Conservation (phyloP, 2,329 filamentous ascomycete genomes). For the Dothideomycetidae sp. region DNA sequence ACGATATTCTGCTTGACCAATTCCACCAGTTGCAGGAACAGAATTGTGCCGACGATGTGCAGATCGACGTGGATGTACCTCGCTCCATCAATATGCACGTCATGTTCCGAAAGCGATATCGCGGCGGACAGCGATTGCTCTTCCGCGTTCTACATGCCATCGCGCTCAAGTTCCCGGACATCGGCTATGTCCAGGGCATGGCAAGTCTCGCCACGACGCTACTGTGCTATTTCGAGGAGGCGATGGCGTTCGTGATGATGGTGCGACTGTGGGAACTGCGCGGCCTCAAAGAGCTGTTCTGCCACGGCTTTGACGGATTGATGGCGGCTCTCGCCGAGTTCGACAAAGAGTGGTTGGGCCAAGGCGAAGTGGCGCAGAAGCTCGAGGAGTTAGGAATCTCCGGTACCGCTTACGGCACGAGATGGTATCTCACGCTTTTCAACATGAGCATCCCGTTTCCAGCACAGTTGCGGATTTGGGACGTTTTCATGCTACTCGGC, state of each 20-base stretch:
- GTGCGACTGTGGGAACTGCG: slow-evolving; percentile 86
- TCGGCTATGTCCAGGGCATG: slow-evolving; percentile 97
- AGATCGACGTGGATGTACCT: slow-evolving; percentile 95
- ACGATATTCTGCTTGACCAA: slow-evolving; percentile 54
- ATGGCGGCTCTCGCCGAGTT: slow-evolving; percentile 80
- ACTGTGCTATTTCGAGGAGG: slow-evolving; percentile 93
- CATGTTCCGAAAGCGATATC: slow-evolving; percentile 88
- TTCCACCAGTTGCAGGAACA: slow-evolving; percentile 61
- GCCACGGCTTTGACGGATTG: slow-evolving; percentile 68
- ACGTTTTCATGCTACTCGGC: slow-evolving; percentile 90
- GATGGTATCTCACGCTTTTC: slow-evolving; percentile 96
- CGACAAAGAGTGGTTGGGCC: slow-evolving; percentile 65
- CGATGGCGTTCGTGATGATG: slow-evolving; percentile 87
- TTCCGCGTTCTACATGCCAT: slow-evolving; percentile 88
- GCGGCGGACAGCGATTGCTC: slow-evolving; percentile 77
- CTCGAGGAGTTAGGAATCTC: slow-evolving; percentile 67
- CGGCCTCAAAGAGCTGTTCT: slow-evolving; percentile 73
- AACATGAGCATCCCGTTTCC: slow-evolving; percentile 92
- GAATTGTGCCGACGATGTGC: slow-evolving; percentile 76
- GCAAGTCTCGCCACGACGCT: slow-evolving; percentile 82
- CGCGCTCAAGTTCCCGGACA: slow-evolving; percentile 78
- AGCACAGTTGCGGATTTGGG: slow-evolving; percentile 90
- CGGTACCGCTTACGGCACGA: slow-evolving; percentile 83
- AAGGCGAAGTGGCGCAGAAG: slow-evolving; percentile 64
- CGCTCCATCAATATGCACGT: slow-evolving; percentile 90